phyloP scores from a whole-genome alignment of 2,329 filamentous ascomycete genomes.

The Fusarium proliferatum region DNA sequence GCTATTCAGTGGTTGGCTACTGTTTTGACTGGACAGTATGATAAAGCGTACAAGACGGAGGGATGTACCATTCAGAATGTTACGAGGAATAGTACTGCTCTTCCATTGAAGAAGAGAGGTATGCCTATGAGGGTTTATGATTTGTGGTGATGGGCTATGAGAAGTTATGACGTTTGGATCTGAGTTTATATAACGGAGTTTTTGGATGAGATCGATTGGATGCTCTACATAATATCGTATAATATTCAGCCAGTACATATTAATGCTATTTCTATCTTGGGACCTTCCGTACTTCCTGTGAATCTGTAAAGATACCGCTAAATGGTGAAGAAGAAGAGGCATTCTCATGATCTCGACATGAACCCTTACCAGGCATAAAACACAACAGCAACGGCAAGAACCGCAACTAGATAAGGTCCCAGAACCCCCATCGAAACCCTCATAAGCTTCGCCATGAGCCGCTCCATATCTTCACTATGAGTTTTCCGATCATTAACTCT shows the following conservation, averaged over 20 bases:
- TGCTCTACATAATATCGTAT: neutral
- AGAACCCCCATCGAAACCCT: fast-evolving
- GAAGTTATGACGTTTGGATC: too few species aligned
- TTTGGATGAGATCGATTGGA: fast-evolving
- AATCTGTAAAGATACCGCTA: too few species aligned
- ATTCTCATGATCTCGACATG: neutral
- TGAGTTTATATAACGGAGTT: neutral
- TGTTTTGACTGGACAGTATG: constrained; percentile 28
- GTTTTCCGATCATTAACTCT: constrained; percentile 7
- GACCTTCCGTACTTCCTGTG: too few species aligned
- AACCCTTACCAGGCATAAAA: neutral
- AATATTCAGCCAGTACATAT: neutral
- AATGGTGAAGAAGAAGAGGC: fast-evolving
- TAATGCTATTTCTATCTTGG: too few species aligned
- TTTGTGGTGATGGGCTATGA: constrained; percentile 14
- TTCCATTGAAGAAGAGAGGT: constrained; percentile 16
- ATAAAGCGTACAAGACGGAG: neutral
- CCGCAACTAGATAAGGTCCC: neutral
- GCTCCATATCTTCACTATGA: neutral
- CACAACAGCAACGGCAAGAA: neutral
- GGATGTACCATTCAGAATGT: constrained; percentile 41
- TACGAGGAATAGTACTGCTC: constrained; percentile 26
- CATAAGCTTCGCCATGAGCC: neutral
- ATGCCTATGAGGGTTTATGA: constrained; percentile 15
- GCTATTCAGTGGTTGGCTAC: constrained; percentile 30